Evolutionary conservation across 257 asterid genomes (phyloP), one percentile per base, ranked within the genome.

Genomic region (Solanum neorickii): DNA sequence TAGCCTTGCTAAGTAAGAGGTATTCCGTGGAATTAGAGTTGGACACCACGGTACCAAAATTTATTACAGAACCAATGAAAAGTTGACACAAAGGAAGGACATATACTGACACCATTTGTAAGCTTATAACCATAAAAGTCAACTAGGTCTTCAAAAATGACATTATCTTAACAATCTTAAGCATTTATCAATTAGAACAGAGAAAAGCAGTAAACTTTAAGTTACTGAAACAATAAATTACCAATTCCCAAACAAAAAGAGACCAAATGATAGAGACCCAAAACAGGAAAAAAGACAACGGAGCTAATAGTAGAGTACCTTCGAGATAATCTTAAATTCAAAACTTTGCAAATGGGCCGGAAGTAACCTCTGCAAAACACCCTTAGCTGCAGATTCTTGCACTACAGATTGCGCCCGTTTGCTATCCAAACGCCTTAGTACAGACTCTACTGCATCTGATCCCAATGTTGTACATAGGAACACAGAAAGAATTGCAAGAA

Each of bases 381-480:
- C 98, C 91, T 87, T 91, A 20, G 98, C 99, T 87, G 98, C 98
- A 76, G 92, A 90, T 91, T 94, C 98, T 92, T 97, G 98, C 7
- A 87, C 94, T 9, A 90, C 83, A 12, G 92, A 66, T 86, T 95
- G 88, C 77, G 95, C 85, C 83, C 87, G 90, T 83, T 92, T 93
- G 89, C 90, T 68, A 83, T 93, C 90, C 94, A 93, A 89, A 84
- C 94, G 97, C 84, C 75, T 92, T 83, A 92, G 41, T 70, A 94
- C 42, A 52, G 96, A 90, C 65, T 91, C 89, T 25, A 95, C 87
- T 15, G 91, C 94, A 87, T 92, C 92, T 85, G 94, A 91, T 88
- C 91, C 94, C 69, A 87, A 25, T 74, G 68, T 72, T 49, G 87
- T 87, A 44, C 89, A 87, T 23, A 88, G 9, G 21, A 91, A 60